phyloP scores from a whole-genome alignment of 345 rosid genomes.

The Rubroshorea leprosula region DNA sequence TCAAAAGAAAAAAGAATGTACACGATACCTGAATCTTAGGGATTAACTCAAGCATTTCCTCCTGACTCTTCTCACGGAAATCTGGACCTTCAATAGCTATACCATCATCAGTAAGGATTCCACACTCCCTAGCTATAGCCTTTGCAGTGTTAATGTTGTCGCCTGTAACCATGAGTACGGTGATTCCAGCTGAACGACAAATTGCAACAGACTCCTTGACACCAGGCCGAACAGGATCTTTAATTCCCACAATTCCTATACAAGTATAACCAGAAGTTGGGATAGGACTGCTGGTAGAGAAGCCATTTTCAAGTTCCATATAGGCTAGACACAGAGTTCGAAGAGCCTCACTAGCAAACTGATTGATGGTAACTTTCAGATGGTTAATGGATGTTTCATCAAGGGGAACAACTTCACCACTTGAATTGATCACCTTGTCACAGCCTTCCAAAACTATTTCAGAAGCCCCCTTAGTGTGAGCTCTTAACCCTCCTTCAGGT shows the following conservation, averaged over 20 bases:
- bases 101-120: constrained; percentile 80
- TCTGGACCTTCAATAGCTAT: constrained; percentile 87
- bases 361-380: constrained; percentile 59
- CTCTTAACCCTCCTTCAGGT: constrained; percentile 61
- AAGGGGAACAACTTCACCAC: constrained; percentile 68
- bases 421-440: constrained; percentile 59
- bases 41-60: constrained; percentile 59
- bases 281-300: constrained; percentile 48
- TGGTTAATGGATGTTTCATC: constrained; percentile 51
- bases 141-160: constrained; percentile 90
- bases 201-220: constrained; percentile 83
- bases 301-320: constrained; percentile 48
- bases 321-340: constrained; percentile 85
- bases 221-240: constrained; percentile 93
- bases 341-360: constrained; percentile 83
- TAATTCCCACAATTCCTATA: constrained; percentile 82
- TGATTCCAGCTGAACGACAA: constrained; percentile 85
- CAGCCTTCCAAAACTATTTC: constrained; percentile 85
- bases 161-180: constrained; percentile 95
- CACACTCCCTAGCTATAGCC: constrained; percentile 93
- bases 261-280: constrained; percentile 69
- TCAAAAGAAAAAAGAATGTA: constrained; percentile 3
- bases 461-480: constrained; percentile 88
- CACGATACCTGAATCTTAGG: constrained; percentile 81
- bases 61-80: constrained; percentile 72